phyloP scores from a whole-genome alignment of 1,284 basidiomycete species.

The Cryptococcus deneoformans region DNA sequence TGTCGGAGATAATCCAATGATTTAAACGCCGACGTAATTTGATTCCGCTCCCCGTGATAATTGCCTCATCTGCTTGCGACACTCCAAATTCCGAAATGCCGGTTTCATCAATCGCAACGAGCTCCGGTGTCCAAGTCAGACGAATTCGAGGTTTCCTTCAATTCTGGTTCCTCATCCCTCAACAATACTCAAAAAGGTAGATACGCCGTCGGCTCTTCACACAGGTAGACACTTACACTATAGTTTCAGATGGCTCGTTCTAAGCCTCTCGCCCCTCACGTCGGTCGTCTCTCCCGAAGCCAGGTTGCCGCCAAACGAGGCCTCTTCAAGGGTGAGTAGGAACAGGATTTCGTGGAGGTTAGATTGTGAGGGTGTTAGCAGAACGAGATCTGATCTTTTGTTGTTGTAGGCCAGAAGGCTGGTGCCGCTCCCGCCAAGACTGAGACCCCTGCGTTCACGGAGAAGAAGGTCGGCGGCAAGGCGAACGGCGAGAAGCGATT shows the following conservation, averaged over 20 bases:
- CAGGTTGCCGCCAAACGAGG: conserved; percentile 77
- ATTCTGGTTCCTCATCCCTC: conserved; percentile 14
- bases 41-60: too few species aligned
- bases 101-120: too few species aligned
- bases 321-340: conserved; percentile 54
- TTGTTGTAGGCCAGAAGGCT: conserved; percentile 64
- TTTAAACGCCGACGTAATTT: too few species aligned
- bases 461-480: conserved; percentile 81
- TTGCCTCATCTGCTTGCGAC: too few species aligned
- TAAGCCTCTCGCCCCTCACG: conserved; percentile 76
- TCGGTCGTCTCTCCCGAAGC: conserved; percentile 80
- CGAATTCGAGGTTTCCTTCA: conserved; percentile 6
- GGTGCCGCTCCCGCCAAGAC: conserved; percentile 62
- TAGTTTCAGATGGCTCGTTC: conserved; percentile 80
- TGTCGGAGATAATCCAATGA: too few species aligned
- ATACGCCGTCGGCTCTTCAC: not conserved
- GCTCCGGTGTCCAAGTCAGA: not conserved
- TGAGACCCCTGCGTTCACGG: conserved; percentile 57
- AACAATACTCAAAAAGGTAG: conserved; percentile 15
- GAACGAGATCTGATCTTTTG: conserved; percentile 2
- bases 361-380: not conserved
- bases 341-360: not conserved
- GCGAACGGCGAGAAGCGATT: conserved; percentile 90
- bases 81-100: too few species aligned
- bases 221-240: not conserved